Base-by-base conservation (phyloP, 2,329 filamentous ascomycete genomes). In the Aspergillus clavatus region DNA sequence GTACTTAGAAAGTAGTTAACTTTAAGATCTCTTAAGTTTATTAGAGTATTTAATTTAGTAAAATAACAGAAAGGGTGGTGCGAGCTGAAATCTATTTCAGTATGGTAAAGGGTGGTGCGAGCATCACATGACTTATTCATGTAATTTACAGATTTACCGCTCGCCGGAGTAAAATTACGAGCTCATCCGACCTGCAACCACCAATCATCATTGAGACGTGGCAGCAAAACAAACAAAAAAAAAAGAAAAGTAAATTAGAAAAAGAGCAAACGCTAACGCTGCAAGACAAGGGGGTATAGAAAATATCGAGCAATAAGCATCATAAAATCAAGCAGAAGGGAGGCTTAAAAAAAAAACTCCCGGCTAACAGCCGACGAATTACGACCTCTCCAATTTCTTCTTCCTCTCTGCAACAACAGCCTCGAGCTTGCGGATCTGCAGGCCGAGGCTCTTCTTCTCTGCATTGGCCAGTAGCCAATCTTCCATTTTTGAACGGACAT, bases 401-500 rank as follows among this genome's bases (percentile, higher is more conserved):
- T 66, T 74, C 45, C 67, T 69, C 62, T 82, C 85, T 48, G 76
- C 76, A 55, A 95, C 75, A 27, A 83, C 70, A 19, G 75, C 81
- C 67, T 88, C 85, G 60, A 96, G 74, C 38, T 88, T 72, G 46
- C 71, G 64, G 26, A 83, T 68, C 58, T 79, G 69, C 10, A 68
- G 67, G 56, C 77, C 77, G 57, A 83, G 63, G 68, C 60, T 86
- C 0, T 90, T 90, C 60, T 83, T 85, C 72, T 95, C 90, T 53
- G 85, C 86, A 65, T 94, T 93, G 7, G 65, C 76, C 69, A 86
- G 83, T 44, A 97, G 71, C 85, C 88, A 95, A 2, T 45, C 61
- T 72, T 96, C 90, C 89, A 97, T 95, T 60, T 75, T 76, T 71
- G 87, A 82, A 50, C 91, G 77, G 10, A 87, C 74, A 22, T 62